Evolutionary conservation across 176 grass and related monocot genomes (phyloP).

Genomic region (Cocos nucifera): DNA sequence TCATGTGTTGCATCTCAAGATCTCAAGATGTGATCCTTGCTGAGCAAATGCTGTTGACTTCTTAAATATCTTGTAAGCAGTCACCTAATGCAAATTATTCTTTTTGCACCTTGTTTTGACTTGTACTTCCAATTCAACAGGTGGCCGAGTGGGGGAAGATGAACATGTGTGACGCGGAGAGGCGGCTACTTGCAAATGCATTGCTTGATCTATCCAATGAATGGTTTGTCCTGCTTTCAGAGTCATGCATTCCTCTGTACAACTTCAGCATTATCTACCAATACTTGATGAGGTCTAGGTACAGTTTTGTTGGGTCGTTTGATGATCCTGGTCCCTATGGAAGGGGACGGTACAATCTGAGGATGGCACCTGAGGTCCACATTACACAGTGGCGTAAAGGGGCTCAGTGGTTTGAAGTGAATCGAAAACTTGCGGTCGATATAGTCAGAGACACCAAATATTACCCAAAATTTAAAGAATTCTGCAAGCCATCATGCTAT

Average conservation of each 20-base stretch:
- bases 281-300: slow-evolving; percentile 29
- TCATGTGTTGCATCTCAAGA: too few species aligned
- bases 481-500: slow-evolving; percentile 44
- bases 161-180: slow-evolving; percentile 58
- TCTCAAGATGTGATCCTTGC: too few species aligned
- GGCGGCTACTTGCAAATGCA: slow-evolving; percentile 60
- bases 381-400: slow-evolving; percentile 49
- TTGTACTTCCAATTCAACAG: slow-evolving; percentile 12
- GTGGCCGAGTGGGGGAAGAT: slow-evolving; percentile 29
- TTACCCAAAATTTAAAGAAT: slow-evolving; percentile 39
- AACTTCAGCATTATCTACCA: slow-evolving; percentile 27
- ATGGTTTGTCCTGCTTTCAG: slow-evolving; percentile 65
- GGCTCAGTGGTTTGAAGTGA: slow-evolving; percentile 67
- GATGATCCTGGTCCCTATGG: slow-evolving; percentile 36
- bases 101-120: too few species aligned
- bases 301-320: slow-evolving; percentile 53
- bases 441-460: slow-evolving; percentile 36
- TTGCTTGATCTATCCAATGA: slow-evolving; percentile 48
- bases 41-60: too few species aligned
- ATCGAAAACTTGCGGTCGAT: slow-evolving; percentile 18
- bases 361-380: slow-evolving; percentile 27
- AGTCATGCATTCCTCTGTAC: slow-evolving; percentile 49
- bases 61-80: too few species aligned
- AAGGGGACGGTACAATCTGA: slow-evolving; percentile 32
- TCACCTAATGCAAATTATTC: too few species aligned